Evolutionary conservation across 2,329 filamentous ascomycete genomes (phyloP), one percentile per base, ranked within the genome.

Genomic region (Talaromyces sp.): DNA sequence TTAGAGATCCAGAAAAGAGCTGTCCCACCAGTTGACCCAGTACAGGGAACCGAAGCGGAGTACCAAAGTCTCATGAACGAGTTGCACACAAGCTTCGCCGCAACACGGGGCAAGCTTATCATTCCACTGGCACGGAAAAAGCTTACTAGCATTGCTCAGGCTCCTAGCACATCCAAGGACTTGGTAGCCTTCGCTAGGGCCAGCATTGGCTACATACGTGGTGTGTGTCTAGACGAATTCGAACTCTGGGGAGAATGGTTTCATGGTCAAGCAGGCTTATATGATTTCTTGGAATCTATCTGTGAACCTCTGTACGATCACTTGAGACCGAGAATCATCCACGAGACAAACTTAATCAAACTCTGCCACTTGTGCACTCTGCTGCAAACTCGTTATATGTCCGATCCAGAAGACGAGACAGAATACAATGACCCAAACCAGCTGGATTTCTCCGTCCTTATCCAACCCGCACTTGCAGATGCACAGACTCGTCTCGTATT

Each of bases 241-340:
- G 87, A 88, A 62, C 76, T 90, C 8, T 90, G 87, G 87, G 81
- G 81, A 4, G 85, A 88, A 72, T 88, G 86, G 87, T 88, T 89
- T 67, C 84, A 87, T 66, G 85, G 84, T 3, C 84, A 88, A 65
- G 84, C 82, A 31, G 85, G 84, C 2, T 73, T 89, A 7, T 88
- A 90, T 70, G 86, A 89, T 66, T 90, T 88, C 68, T 78, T 90
- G 1, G 88, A 90, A 72, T 83, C 86, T 19, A 80, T 90, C 56
- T 88, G 87, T 72, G 88, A 90, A 72, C 87, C 88, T 2, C 78
- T 90, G 33, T 89, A 89, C 70, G 88, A 90, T 69, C 82, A 89
- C 70, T 77, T 90, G 31, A 82, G 87, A 60, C 88, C 88, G 8
- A 82, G 85, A 52, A 88, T 86, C 19, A 88, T 90, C 65, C 87